Evolutionary conservation across 1,284 basidiomycete genomes (phyloP), one percentile per base, ranked within the genome.

Genomic region (Inonotus hispidus): DNA sequence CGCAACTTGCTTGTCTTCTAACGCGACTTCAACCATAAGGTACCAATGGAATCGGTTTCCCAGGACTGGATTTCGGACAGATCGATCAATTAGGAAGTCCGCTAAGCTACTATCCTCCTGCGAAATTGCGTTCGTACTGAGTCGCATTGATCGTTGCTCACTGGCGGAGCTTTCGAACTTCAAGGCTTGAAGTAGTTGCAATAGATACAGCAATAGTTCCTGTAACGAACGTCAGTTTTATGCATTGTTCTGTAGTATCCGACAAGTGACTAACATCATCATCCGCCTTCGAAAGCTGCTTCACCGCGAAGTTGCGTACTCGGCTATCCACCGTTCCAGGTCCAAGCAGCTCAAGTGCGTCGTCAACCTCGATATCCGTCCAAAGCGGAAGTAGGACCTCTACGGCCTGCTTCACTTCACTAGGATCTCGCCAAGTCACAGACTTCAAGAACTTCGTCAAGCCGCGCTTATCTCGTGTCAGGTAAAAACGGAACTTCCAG

Each of bases 401-500:
- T 1, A 98, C 95, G 0, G 96, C 97, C 72, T 99, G 97, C 70
- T 96, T 95, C 10, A 97, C 94, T 74, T 99, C 97, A 2, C 92
- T 91, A 0, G 90, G 84, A 71, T 99, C 97, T 46, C 92, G 83
- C 97, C 97, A 99, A 8, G 95, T 95, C 29, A 99, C 97, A 32
- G 94, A 95, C 74, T 96, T 98, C 63, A 99, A 81, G 75, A 99
- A 99, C 73, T 99, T 99, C 37, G 96, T 99, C 29, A 99, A 80
- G 2, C 92, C 93, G 19, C 90, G 84, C 71, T 93, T 93, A 71
- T 95, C 92, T 29, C 93, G 79, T 0, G 90, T 86, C 14, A 99
- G 84, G 67, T 98, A 99, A 75, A 98, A 99, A 10, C 97, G 86
- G 81, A 97, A 99, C 71, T 97, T 95, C 97, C 97, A 99, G 25